phyloP scores from a whole-genome alignment of 1,284 basidiomycete species.

The Ceratobasidium sp. region DNA sequence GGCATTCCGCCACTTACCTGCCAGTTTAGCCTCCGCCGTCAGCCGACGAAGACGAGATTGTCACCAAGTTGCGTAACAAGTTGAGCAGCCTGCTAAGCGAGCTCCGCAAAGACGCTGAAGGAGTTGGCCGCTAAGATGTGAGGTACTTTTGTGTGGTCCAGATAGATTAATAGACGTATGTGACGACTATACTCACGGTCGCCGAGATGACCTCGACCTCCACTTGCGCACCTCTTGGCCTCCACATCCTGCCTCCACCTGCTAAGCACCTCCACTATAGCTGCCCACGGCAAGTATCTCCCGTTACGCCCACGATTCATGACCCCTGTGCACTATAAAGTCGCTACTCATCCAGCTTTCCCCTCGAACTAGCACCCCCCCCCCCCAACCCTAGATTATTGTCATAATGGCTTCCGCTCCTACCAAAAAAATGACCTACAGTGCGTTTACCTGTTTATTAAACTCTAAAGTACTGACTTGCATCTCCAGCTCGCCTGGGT shows the following conservation, averaged over 20 bases:
- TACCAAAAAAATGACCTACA: conserved; percentile 32
- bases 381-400: too few relatives aligned
- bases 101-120: conserved; percentile 48
- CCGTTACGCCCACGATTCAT: neutral
- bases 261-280: neutral
- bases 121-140: conserved; percentile 8
- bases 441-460: neutral
- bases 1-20: neutral
- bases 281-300: neutral
- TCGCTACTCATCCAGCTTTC: neutral
- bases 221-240: neutral
- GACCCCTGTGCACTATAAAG: neutral
- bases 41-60: conserved; percentile 45
- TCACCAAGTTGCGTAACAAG: conserved; percentile 48
- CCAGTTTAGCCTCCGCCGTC: conserved; percentile 42
- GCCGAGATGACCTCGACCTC: conserved; percentile 16
- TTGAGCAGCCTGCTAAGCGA: conserved; percentile 44
- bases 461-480: neutral
- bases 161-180: neutral
- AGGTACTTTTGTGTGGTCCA: neutral
- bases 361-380: neutral
- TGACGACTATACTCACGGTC: neutral
- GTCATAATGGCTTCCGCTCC: conserved; percentile 15
- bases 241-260: neutral
- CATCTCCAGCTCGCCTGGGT: conserved; percentile 53